Evolutionary conservation across 2,329 filamentous ascomycete genomes (phyloP), one percentile per base, ranked within the genome.

Genomic region (Epichloe aotearoae): DNA sequence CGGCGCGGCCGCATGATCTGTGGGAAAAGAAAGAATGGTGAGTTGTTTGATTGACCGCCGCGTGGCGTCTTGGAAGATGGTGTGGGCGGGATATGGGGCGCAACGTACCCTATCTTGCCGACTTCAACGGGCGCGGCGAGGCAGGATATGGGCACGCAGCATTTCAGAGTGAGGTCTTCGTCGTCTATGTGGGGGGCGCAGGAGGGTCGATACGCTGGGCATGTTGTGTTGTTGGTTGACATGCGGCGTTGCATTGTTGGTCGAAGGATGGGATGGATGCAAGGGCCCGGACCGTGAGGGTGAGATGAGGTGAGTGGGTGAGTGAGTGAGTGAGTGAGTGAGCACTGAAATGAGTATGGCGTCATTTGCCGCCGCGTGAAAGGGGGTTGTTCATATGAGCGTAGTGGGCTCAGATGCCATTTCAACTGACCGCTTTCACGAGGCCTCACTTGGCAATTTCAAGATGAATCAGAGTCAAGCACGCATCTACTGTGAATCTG

Each of bases 91-190:
- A 8, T 2, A 10, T 3, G 26, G 8, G 26, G 26, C 26, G 3
- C 26, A 41, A 30, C 61, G 14, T 59, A 72, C 69, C 66, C 60
- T 42, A 69, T 59, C 30, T 70, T 66, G 49, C 66, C 67, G 20
- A 76, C 65, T 40, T 74, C 69, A 50, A 77, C 63, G 10, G 76
- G 74, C 30, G 60, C 59, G 10, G 60, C 60, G 45, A 76, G 58
- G 11, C 63, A 59, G 4, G 60, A 51, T 8, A 26, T 17, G 45
- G 70, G 64, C 33, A 62, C 64, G 60, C 71, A 72, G 62, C 68
- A 72, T 45, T 63, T 63, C 14, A 57, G 50, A 2, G 58, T 62
- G 48, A 66, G 62, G 46, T 69, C 67, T 49, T 65, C 62, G 34
- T 64, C 62, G 53, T 64, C 64, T 19, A 63, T 23, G 17, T n/a